A percentile compares a stretch with the other conserved stretches of the same genome.
These are phyloP conservation scores for bread wheat (Triticum aestivum) DNA, from an alignment of 176 grass and related monocot genomes.

Conservation along the genomic window DNA sequence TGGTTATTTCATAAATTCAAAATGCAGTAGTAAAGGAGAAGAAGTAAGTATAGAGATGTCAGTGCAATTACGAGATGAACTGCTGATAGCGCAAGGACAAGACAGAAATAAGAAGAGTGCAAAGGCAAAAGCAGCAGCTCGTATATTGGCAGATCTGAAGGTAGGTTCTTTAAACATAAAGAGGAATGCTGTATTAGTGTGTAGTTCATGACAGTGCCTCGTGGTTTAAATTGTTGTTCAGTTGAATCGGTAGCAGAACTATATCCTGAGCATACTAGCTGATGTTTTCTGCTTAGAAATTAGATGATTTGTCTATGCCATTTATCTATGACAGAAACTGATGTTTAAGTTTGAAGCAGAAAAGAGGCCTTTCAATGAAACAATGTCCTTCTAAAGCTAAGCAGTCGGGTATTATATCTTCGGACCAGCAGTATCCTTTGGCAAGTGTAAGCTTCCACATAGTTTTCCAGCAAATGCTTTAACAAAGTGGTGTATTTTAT, in stretches of 20 bases:
- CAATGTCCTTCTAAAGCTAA: conserved; percentile 37
- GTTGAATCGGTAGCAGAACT: conserved; percentile 22
- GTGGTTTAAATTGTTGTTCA: background rate
- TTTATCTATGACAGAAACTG: conserved; percentile 18
- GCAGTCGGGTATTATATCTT: conserved; percentile 23
- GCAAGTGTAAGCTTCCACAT: conserved; percentile 47
- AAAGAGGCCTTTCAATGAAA: conserved; percentile 43
- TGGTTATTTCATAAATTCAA: conserved; percentile 76
- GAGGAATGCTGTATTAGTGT: background rate
- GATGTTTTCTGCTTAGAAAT: too few species aligned
- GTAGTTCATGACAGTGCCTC: background rate
- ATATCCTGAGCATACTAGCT: conserved; percentile 10
- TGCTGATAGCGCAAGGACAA: conserved; percentile 53
- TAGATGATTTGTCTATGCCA: background rate
- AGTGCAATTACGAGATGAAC: conserved; percentile 71
- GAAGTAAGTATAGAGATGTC: conserved; percentile 63
- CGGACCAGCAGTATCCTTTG: conserved; percentile 21
- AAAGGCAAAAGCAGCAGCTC: conserved; percentile 73
- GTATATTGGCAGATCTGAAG: conserved; percentile 77
- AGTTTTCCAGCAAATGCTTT: conserved; percentile 24
- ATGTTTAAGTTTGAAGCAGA: conserved; percentile 31
- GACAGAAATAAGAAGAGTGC: conserved; percentile 73
- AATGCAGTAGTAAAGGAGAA: conserved; percentile 56
- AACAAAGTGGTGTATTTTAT: background rate
- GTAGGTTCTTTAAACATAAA: conserved; percentile 38